Evolutionary conservation across 257 asterid genomes (phyloP), one percentile per base, ranked within the genome.

Genomic region (Mentha longifolia): DNA sequence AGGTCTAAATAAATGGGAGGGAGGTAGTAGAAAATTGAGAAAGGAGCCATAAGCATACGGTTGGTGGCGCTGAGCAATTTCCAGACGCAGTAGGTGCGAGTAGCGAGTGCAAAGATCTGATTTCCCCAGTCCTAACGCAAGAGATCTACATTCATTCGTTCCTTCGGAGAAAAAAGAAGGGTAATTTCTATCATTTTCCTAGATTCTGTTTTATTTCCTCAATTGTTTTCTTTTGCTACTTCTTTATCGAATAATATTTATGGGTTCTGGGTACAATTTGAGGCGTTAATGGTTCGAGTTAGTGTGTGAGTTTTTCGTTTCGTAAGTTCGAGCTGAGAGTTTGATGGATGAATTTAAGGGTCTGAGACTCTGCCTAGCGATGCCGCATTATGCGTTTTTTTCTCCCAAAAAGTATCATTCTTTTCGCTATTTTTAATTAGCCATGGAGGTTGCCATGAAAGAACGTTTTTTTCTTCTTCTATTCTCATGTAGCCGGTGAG

Each of bases 181-280:
- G 39, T 35, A 35, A 35, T 35, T 35, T 35, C 31, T 28, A 28
- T 28, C 3, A 28, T 45, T 31, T 51, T 41, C 25, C 35, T 49
- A 7, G 25, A 28, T 47, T 39, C 16, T 51, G 55, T 15, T 58
- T 14, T 15, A n/a, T 72, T 73, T 30, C 58, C 2, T 64, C 57
- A 30, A 51, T 64, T 71, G 71, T 28, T 10, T 37, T 37, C 19
- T 51, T 22, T 30, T 15, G 30, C 30, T 59, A 37, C 55, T 61
- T 71, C 43, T 14, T 59, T 5, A n/a, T 57, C 33, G 33, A 43
- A 28, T 63, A 22, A 43, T 16, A 8, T 52, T 51, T 19, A 31
- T 52, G 50, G 50, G 37, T 52, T 35, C 9, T 35, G 39, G 31
- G 31, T 19, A 4, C 39, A 35, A 67, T 33, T 35, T 8, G 50